Base-by-base conservation (phyloP, 495 filamentous ascomycete genomes). In the Podospora tetraspora region DNA sequence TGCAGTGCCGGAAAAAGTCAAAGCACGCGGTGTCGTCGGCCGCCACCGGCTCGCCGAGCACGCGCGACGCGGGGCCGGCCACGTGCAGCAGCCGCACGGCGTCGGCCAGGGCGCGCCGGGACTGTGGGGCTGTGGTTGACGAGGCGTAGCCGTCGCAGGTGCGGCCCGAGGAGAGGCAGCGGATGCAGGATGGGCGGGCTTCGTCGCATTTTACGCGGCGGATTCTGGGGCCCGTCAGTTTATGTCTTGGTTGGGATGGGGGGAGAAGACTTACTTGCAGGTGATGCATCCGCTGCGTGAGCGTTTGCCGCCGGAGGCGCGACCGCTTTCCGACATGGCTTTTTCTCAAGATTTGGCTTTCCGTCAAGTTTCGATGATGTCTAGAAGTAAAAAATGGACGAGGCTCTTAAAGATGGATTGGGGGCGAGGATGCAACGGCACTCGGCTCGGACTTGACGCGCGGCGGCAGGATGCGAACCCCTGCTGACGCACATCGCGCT, bases 141-240 rank as follows among this genome's bases (percentile, higher is more conserved):
- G 61, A 13, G 19, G 32, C 64, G 70, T 79, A 80, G 24, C 78
- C 78, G 22, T 76, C 76, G 63, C 79, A 81, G 0, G 29, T 70
- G 24, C 79, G 74, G 21, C 72, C 76, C 3, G 72, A 69, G 23
- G 66, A 61, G 23, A 62, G 66, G 66, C 79, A 81, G 23, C 76
- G 73, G n/a, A 32, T 59, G 62, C 79, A 81, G 16, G 59, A 34
- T 6, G 79, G 79, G 58, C 72, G 70, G 24, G 65, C 69, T 62
- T 81, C 79, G 59, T 80, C 79, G 63, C 79, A 81, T 69, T 81
- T 81, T 13, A 81, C 74, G 13, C 76, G 79, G 12, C 79, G 73
- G 69, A 72, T 73, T 25, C 71, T 73, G 63, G 27, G 25, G 25
- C n/a, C 22, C 2, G 56, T 64, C 19, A 64, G 63, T 57, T 27